Evolutionary conservation across 495 filamentous ascomycete species (phyloP).

Genomic region (Penicillium odoratum): DNA sequence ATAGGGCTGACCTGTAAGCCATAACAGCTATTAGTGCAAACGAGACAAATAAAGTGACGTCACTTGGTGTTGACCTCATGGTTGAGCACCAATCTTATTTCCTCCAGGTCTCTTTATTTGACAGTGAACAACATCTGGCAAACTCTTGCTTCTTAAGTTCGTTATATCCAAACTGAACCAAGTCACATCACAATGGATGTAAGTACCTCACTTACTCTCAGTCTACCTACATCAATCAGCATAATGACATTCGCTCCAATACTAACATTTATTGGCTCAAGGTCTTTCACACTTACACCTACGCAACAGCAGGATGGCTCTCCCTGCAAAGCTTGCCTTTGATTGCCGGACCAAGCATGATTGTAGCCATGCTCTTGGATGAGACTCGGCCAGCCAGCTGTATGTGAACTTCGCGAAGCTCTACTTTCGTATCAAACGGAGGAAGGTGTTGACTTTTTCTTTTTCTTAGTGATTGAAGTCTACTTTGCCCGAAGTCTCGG

Average conservation of each 20-base stretch:
- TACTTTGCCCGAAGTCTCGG: conserved; percentile 75
- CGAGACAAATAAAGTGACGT: conserved; percentile 18
- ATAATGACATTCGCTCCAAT: neutral
- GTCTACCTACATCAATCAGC: neutral
- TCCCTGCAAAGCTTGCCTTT: conserved; percentile 64
- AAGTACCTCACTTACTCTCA: neutral
- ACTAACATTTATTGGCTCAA: conserved; percentile 22
- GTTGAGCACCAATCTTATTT: neutral
- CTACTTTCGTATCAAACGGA: neutral
- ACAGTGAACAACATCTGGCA: no score
- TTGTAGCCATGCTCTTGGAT: conserved; percentile 60
- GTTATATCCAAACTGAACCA: neutral
- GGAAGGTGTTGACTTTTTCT: neutral
- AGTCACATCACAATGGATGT: conserved; percentile 18
- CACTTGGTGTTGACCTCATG: conserved; percentile 5
- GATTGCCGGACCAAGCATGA: conserved; percentile 63
- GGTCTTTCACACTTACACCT: conserved; percentile 67
- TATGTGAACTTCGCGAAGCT: conserved; percentile 28
- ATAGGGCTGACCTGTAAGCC: no score
- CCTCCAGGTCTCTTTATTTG: neutral
- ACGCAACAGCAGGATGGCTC: conserved; percentile 66
- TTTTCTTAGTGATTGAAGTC: conserved; percentile 57
- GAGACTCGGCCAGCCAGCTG: conserved; percentile 56
- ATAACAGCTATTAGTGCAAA: conserved; percentile 4
- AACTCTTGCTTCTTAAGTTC: neutral